A percentile compares a stretch with the other conserved stretches of the same genome.
Evolutionary conservation across 805 yeast genomes (phyloP).

Genomic region (Kluyveromyces wickerhamii): DNA sequence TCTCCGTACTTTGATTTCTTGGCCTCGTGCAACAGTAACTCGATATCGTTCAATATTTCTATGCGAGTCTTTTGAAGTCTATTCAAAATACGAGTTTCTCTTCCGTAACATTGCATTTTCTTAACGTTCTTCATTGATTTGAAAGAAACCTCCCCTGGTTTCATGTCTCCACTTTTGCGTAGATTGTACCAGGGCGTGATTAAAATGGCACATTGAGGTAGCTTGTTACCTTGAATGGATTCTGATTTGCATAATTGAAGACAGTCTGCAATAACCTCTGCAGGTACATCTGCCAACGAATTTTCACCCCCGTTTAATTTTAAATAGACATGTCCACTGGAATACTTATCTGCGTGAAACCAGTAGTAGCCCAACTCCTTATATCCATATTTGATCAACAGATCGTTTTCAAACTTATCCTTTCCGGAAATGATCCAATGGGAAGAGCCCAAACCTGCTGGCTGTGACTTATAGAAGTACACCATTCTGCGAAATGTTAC

Average conservation of each 20-base stretch:
- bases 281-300: slow-evolving; percentile 42
- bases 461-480: slow-evolving; percentile 23
- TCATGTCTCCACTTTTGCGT: slow-evolving; percentile 62
- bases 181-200: slow-evolving; percentile 71
- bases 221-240: slow-evolving; percentile 68
- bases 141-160: slow-evolving; percentile 70
- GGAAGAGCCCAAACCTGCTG: slow-evolving; percentile 10
- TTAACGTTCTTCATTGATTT: slow-evolving; percentile 48
- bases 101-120: slow-evolving; percentile 43
- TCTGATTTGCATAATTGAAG: slow-evolving; percentile 72
- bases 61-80: slow-evolving; percentile 55
- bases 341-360: slow-evolving; percentile 74
- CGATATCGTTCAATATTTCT: slow-evolving; percentile 36
- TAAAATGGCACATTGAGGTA: slow-evolving; percentile 55
- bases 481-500: too few species aligned
- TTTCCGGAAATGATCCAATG: slow-evolving; percentile 47
- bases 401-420: slow-evolving; percentile 64
- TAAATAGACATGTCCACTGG: slow-evolving; percentile 72
- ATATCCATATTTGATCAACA: slow-evolving; percentile 52
- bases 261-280: slow-evolving; percentile 43
- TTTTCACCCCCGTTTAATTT: slow-evolving; percentile 43
- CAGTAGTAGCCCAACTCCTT: slow-evolving; percentile 51
- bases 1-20: slow-evolving; percentile 26
- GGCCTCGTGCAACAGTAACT: slow-evolving; percentile 21
- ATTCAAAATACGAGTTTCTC: slow-evolving; percentile 54